phyloP scores from a whole-genome alignment of 257 asterid genomes.

The Solanum sitiens region DNA sequence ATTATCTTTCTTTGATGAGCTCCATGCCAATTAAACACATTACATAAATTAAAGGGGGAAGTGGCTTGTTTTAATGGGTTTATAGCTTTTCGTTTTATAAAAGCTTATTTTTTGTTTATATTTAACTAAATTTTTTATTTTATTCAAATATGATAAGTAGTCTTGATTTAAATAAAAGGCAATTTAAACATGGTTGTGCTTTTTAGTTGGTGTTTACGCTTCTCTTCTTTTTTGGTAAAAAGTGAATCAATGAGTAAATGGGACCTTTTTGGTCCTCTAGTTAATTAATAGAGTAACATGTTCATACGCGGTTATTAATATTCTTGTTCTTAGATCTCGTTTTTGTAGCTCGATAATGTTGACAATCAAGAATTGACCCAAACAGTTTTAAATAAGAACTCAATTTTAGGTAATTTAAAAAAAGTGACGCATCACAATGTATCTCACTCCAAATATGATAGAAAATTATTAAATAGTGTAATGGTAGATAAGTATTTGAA shows the following conservation, averaged over 20 bases:
- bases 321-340: not conserved
- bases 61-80: not conserved
- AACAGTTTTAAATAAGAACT: too few relatives aligned
- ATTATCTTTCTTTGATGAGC: too few relatives aligned
- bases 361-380: not conserved
- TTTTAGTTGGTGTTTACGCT: not conserved
- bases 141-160: too few relatives aligned
- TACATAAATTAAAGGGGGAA: too few relatives aligned
- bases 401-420: too few relatives aligned
- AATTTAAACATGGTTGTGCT: not conserved
- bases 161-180: too few relatives aligned
- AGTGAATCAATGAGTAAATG: not conserved
- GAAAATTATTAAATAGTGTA: too few relatives aligned
- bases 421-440: too few relatives aligned
- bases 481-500: too few relatives aligned
- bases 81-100: not conserved
- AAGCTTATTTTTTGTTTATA: too few relatives aligned
- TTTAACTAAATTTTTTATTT: too few relatives aligned
- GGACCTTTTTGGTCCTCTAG: not conserved
- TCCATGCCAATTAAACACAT: not conserved
- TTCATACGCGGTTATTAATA: not conserved
- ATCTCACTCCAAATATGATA: too few relatives aligned
- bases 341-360: not conserved
- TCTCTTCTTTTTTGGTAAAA: not conserved
- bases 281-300: not conserved